phyloP scores from a whole-genome alignment of 2,329 filamentous ascomycete genomes.

The Magnaporthiopsis poae region DNA sequence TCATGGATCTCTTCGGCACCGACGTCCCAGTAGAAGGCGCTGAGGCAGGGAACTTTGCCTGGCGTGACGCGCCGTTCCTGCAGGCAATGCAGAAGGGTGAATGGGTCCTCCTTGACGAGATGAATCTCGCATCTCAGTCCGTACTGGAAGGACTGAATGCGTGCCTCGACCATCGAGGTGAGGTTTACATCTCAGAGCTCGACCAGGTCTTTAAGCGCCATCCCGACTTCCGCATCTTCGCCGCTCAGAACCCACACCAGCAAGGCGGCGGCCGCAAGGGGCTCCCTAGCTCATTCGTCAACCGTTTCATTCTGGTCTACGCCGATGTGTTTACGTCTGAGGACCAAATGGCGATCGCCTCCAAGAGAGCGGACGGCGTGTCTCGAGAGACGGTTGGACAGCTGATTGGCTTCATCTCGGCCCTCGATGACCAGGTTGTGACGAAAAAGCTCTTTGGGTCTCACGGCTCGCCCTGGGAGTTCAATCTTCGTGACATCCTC shows the following conservation, averaged over 20 bases:
- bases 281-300: slow-evolving; percentile 88
- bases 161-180: slow-evolving; percentile 89
- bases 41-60: slow-evolving; percentile 80
- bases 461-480: slow-evolving; percentile 80
- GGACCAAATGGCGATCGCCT: slow-evolving; percentile 74
- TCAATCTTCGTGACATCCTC: slow-evolving; percentile 82
- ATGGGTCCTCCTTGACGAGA: slow-evolving; percentile 95
- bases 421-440: slow-evolving; percentile 63
- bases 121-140: slow-evolving; percentile 95
- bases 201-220: slow-evolving; percentile 90
- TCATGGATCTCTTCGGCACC: slow-evolving; percentile 95
- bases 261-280: slow-evolving; percentile 94
- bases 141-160: slow-evolving; percentile 93
- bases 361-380: slow-evolving; percentile 62
- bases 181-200: slow-evolving; percentile 89
- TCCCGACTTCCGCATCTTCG: slow-evolving; percentile 84
- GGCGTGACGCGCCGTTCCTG: slow-evolving; percentile 90
- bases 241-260: slow-evolving; percentile 93
- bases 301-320: slow-evolving; percentile 95
- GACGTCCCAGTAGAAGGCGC: slow-evolving; percentile 94
- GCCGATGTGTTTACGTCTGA: slow-evolving; percentile 77
- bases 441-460: slow-evolving; percentile 47
- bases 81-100: slow-evolving; percentile 93
- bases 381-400: slow-evolving; percentile 48
- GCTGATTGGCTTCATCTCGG: slow-evolving; percentile 70